A percentile compares a stretch with the other conserved stretches of the same genome.
Evolutionary conservation across 2,329 filamentous ascomycete species (phyloP).

Genomic region (Stromatinia cepivora): DNA sequence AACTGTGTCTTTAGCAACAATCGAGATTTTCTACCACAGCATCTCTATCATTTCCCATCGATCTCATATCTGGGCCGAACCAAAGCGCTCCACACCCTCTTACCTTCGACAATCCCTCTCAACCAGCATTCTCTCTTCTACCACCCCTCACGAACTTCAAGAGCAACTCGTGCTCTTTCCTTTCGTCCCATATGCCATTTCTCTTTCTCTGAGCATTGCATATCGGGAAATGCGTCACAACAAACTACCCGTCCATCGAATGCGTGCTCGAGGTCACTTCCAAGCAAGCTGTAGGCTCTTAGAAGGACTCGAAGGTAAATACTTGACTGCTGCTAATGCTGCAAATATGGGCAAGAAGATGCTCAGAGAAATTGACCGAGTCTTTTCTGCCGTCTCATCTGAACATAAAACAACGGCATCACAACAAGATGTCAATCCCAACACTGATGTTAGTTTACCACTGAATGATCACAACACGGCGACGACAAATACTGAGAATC

Average conservation of each 20-base stretch:
- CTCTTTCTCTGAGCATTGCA: slow-evolving; percentile 60
- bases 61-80: slow-evolving; percentile 30
- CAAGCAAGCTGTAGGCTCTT: slow-evolving; percentile 55
- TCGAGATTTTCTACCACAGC: slow-evolving; percentile 64
- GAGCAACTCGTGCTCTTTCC: slow-evolving; percentile 51
- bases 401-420: background rate
- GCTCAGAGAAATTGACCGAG: slow-evolving; percentile 35
- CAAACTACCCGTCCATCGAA: slow-evolving; percentile 58
- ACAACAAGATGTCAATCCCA: background rate
- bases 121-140: slow-evolving; percentile 29
- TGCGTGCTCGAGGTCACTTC: slow-evolving; percentile 56
- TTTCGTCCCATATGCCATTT: slow-evolving; percentile 61
- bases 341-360: slow-evolving; percentile 34
- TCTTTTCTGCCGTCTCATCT: slow-evolving; percentile 26
- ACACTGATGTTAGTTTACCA: background rate
- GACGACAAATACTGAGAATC: background rate
- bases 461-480: background rate
- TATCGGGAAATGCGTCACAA: slow-evolving; percentile 66
- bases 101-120: slow-evolving; percentile 33
- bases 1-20: slow-evolving; percentile 49
- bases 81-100: slow-evolving; percentile 31
- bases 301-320: slow-evolving; percentile 55
- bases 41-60: slow-evolving; percentile 63
- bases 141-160: slow-evolving; percentile 35
- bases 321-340: slow-evolving; percentile 51